Conservation (phyloP, 116 monocot species). For the Posidonia oceanica region DNA sequence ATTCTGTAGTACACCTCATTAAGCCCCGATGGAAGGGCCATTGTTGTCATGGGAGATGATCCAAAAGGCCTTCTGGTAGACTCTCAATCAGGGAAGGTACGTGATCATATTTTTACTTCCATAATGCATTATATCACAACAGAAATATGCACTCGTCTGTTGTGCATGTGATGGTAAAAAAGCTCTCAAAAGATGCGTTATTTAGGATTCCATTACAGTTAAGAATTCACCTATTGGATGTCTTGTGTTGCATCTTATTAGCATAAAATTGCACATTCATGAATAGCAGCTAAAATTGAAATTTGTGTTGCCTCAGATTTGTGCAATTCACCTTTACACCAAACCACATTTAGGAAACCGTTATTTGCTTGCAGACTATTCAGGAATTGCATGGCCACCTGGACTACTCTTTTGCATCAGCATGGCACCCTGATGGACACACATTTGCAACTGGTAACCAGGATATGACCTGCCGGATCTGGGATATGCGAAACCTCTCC, state of each 20-base stretch:
- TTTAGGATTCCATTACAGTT: too few relatives aligned
- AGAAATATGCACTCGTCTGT: too few relatives aligned
- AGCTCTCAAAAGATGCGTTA: too few relatives aligned
- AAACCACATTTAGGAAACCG: background rate
- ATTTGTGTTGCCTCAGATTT: too few relatives aligned
- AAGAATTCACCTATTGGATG: too few relatives aligned
- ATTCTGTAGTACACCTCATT: constrained; percentile 69
- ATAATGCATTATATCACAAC: too few relatives aligned
- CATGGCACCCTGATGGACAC: constrained; percentile 34
- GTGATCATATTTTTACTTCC: too few relatives aligned
- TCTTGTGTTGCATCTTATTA: too few relatives aligned
- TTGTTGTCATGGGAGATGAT: constrained; percentile 74
- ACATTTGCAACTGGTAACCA: constrained; percentile 47
- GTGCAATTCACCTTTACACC: too few relatives aligned
- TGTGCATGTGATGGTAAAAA: too few relatives aligned
- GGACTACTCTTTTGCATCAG: constrained; percentile 46
- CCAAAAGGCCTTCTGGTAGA: constrained; percentile 65
- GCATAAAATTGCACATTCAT: too few relatives aligned
- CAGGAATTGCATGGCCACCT: constrained; percentile 21
- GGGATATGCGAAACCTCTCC: constrained; percentile 33
- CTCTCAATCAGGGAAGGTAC: constrained; percentile 75
- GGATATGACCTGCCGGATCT: constrained; percentile 42
- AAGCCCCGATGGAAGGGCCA: constrained; percentile 71
- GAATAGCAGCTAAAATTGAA: too few relatives aligned
- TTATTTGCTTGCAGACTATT: constrained; percentile 16